Evolutionary conservation across 1,284 basidiomycete genomes (phyloP).

Genomic region (Cystobasidium pallidum): DNA sequence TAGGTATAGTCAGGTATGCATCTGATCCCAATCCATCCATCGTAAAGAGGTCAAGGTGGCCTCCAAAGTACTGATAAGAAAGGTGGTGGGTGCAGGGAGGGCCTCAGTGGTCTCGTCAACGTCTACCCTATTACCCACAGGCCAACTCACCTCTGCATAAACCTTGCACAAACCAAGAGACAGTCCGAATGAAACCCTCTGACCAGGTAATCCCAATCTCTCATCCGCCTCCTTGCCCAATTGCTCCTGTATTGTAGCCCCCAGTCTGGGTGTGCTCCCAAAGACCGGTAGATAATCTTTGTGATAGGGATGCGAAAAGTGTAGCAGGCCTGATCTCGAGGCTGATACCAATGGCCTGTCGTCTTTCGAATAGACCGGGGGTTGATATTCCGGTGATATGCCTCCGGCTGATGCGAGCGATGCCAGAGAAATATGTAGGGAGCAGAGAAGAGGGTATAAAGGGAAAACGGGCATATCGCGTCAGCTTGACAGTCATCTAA

Average conservation of each 20-base stretch:
- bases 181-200: constrained; percentile 48
- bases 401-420: constrained; percentile 46
- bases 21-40: constrained; percentile 50
- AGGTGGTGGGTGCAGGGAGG: too few relatives aligned
- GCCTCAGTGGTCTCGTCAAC: too few relatives aligned
- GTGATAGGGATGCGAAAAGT: constrained; percentile 48
- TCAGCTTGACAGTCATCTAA: neutral
- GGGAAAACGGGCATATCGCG: too few relatives aligned
- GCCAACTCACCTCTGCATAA: constrained; percentile 48
- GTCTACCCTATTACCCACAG: too few relatives aligned
- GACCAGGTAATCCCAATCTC: constrained; percentile 43
- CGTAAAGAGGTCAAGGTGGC: constrained; percentile 48
- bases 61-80: constrained; percentile 48
- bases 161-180: constrained; percentile 51
- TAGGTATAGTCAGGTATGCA: constrained; percentile 47
- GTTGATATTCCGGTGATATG: constrained; percentile 46
- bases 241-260: constrained; percentile 43
- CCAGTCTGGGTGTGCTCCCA: constrained; percentile 48
- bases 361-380: constrained; percentile 19
- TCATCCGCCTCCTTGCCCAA: constrained; percentile 23
- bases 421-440: too few relatives aligned
- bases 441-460: too few relatives aligned
- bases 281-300: constrained; percentile 49
- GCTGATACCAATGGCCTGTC: constrained; percentile 36
- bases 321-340: constrained; percentile 39